Percentiles rank a stretch among this genome's conserved stretches.
Conservation (phyloP, 768 basidiomycete genomes). For the Suillus hirtellus region DNA sequence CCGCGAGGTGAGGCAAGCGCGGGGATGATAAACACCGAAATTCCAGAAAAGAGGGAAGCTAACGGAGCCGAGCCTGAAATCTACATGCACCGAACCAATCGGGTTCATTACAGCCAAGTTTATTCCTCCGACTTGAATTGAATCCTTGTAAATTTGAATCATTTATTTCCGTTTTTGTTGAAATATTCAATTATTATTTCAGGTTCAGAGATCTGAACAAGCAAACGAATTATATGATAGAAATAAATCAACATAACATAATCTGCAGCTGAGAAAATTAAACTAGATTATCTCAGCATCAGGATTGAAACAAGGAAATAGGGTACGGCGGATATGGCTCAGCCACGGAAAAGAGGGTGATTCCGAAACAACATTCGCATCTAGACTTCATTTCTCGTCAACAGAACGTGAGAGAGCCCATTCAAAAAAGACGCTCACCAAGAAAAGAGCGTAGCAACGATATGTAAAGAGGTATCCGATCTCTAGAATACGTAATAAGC, state of each 20-base stretch:
- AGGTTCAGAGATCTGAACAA: too few species aligned
- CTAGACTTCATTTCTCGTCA: slow-evolving; percentile 20
- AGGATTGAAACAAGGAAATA: slow-evolving; percentile 13
- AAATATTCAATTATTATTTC: slow-evolving; percentile 1
- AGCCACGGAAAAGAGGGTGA: slow-evolving; percentile 20
- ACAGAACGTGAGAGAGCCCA: slow-evolving; percentile 18
- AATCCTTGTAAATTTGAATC: slow-evolving; percentile 6
- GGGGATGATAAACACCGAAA: slow-evolving; percentile 57
- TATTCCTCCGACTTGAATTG: slow-evolving; percentile 8
- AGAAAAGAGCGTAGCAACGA: slow-evolving; percentile 18
- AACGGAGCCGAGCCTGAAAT: slow-evolving; percentile 47
- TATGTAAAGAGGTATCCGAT: slow-evolving; percentile 10
- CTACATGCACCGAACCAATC: slow-evolving; percentile 65
- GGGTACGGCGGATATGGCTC: slow-evolving; percentile 18
- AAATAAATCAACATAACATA: slow-evolving; percentile 7
- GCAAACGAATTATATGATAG: not conserved
- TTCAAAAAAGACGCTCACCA: slow-evolving; percentile 14
- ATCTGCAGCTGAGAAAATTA: slow-evolving; percentile 4
- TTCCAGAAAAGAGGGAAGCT: slow-evolving; percentile 44
- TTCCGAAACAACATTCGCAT: slow-evolving; percentile 18
- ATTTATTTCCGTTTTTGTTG: slow-evolving; percentile 10
- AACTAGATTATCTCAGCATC: slow-evolving; percentile 9
- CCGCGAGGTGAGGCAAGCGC: slow-evolving; percentile 65
- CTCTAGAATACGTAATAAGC: slow-evolving; percentile 15
- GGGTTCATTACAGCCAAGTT: slow-evolving; percentile 36